Conservation (phyloP, 768 basidiomycete species). For the Leccinum truebloodii region DNA sequence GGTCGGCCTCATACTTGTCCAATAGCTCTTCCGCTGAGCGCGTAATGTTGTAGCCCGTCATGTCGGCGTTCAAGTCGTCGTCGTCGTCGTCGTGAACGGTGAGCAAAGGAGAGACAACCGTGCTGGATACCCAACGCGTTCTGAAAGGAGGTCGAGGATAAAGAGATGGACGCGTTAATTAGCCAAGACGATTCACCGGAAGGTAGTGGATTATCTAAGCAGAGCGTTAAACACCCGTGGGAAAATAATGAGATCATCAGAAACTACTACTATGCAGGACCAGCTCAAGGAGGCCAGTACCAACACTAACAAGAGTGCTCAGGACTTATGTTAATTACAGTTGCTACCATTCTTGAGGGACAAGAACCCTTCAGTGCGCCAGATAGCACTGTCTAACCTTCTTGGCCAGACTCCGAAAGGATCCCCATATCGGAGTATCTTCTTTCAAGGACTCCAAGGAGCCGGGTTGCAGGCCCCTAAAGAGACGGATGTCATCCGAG, state of each 20-base stretch:
- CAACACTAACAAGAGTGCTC: not conserved
- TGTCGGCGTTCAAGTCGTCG: constrained; percentile 33
- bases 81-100: constrained; percentile 8
- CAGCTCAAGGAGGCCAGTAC: constrained; percentile 42
- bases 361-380: constrained; percentile 83
- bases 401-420: constrained; percentile 75
- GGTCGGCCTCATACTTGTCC: constrained; percentile 51
- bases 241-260: constrained; percentile 26
- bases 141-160: not conserved
- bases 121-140: not conserved
- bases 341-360: constrained; percentile 85
- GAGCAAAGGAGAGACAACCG: not conserved
- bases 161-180: constrained; percentile 24
- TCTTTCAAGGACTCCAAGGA: constrained; percentile 60
- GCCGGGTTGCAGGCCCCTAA: constrained; percentile 58
- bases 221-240: constrained; percentile 15
- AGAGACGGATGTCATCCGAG: constrained; percentile 70
- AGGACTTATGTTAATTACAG: constrained; percentile 39
- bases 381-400: constrained; percentile 83
- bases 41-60: constrained; percentile 75
- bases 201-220: constrained; percentile 24
- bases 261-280: constrained; percentile 27
- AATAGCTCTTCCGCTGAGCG: constrained; percentile 63
- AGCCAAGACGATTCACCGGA: not conserved
- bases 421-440: constrained; percentile 71